These are phyloP conservation scores for Hirschioporus abietinus DNA, from an alignment of 768 basidiomycete species.

Conservation along the genomic window DNA sequence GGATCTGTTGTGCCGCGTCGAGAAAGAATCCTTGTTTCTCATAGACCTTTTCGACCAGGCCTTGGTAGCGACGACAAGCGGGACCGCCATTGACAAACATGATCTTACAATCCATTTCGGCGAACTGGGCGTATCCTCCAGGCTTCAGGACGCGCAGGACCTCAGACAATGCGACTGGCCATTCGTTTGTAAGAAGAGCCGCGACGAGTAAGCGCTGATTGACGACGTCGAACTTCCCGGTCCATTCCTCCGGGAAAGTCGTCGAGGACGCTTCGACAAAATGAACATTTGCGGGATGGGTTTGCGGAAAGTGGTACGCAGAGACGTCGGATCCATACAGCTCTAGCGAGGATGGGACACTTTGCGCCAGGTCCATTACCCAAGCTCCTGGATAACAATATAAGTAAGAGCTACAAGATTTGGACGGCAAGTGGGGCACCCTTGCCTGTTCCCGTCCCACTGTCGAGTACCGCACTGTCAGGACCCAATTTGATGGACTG, in stretches of 20 bases:
- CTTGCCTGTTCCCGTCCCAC: background rate
- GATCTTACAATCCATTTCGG: slow-evolving; percentile 13
- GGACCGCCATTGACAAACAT: background rate
- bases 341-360: slow-evolving; percentile 7
- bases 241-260: slow-evolving; percentile 25
- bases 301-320: slow-evolving; percentile 12
- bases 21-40: background rate
- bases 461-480: background rate
- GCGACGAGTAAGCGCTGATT: slow-evolving; percentile 28
- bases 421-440: too few species aligned
- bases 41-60: background rate
- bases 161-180: slow-evolving; percentile 22
- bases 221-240: slow-evolving; percentile 25
- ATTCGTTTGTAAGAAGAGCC: slow-evolving; percentile 24
- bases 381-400: slow-evolving; percentile 11
- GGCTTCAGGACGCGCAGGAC: slow-evolving; percentile 27
- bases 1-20: background rate
- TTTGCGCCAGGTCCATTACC: slow-evolving; percentile 13
- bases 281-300: slow-evolving; percentile 10
- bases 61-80: background rate
- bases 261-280: slow-evolving; percentile 19
- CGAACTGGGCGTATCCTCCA: slow-evolving; percentile 29
- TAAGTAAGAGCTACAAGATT: background rate
- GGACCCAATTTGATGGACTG: background rate
- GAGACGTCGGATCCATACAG: slow-evolving; percentile 16